Evolutionary conservation across 1,284 basidiomycete species (phyloP).

Genomic region (Ganoderma resinaceum): DNA sequence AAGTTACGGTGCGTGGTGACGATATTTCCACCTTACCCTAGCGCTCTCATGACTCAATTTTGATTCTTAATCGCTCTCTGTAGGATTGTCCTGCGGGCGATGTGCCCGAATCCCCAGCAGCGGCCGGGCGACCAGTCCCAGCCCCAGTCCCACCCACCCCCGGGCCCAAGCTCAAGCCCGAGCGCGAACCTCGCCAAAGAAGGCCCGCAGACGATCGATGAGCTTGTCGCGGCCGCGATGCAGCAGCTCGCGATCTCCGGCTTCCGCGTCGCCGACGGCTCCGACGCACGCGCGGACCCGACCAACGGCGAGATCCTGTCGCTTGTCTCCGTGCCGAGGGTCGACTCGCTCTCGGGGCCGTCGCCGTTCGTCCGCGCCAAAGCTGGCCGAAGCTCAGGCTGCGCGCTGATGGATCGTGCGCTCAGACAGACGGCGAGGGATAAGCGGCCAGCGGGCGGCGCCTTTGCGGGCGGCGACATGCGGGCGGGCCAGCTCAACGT

Average conservation of each 20-base stretch:
- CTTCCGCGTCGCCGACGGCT: background rate
- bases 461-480: too few relatives aligned
- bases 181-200: background rate
- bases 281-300: background rate
- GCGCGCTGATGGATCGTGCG: too few relatives aligned
- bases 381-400: background rate
- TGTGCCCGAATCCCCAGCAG: background rate
- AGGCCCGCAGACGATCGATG: constrained; percentile 5
- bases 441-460: too few relatives aligned
- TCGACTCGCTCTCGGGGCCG: background rate
- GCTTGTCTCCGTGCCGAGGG: background rate
- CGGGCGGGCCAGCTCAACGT: too few relatives aligned
- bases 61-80: background rate
- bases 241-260: constrained; percentile 3
- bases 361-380: background rate
- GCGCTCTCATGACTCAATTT: background rate
- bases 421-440: too few relatives aligned
- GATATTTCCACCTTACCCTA: constrained; percentile 37
- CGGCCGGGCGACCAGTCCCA: background rate
- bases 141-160: background rate
- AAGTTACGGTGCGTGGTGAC: constrained; percentile 34
- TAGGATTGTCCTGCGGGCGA: background rate
- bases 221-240: background rate
- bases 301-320: background rate
- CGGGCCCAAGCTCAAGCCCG: too few relatives aligned